A percentile compares a stretch with the other conserved stretches of the same genome.
Evolutionary conservation across 352 stramenopile species (phyloP).

Genomic region (Halophytophthora polymorphica): DNA sequence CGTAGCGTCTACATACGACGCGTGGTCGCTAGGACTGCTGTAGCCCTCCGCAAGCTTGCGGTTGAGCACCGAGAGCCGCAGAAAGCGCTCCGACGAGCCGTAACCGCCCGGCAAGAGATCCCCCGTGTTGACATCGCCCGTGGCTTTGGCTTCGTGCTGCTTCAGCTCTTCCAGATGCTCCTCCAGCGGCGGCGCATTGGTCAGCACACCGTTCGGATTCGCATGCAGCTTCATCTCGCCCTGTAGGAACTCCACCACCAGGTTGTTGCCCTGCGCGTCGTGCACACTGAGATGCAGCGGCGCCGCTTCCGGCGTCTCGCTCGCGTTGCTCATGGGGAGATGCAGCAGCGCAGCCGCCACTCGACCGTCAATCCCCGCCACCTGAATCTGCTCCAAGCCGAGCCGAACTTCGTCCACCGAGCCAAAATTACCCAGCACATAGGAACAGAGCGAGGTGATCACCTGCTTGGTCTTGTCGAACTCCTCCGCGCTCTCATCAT

Average conservation of each 20-base stretch:
- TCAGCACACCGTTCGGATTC: slow-evolving; percentile 65
- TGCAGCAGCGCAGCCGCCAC: slow-evolving; percentile 22
- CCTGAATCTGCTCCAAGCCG: slow-evolving; percentile 46
- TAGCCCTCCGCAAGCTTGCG: slow-evolving; percentile 36
- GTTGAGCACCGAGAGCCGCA: slow-evolving; percentile 70
- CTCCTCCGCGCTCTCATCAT: slow-evolving; percentile 1
- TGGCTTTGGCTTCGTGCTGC: slow-evolving; percentile 14
- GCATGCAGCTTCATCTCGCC: slow-evolving; percentile 53
- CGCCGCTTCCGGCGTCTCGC: slow-evolving; percentile 22
- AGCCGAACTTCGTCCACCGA: slow-evolving; percentile 54
- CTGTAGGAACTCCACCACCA: slow-evolving; percentile 73
- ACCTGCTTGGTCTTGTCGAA: slow-evolving; percentile 39
- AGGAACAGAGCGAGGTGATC: slow-evolving; percentile 62
- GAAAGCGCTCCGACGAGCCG: slow-evolving; percentile 46
- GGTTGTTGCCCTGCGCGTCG: slow-evolving; percentile 51
- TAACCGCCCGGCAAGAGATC: slow-evolving; percentile 48
- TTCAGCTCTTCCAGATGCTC: slow-evolving; percentile 40
- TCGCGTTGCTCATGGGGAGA: slow-evolving; percentile 11
- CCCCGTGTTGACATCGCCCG: slow-evolving; percentile 15
- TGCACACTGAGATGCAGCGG: slow-evolving; percentile 67
- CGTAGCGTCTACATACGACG: slow-evolving; percentile 51
- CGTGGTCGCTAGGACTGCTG: slow-evolving; percentile 17
- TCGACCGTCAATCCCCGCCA: slow-evolving; percentile 48
- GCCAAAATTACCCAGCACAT: slow-evolving; percentile 70
- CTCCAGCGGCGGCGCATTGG: slow-evolving; percentile 59